Evolutionary conservation across 2,329 filamentous ascomycete species (phyloP), one percentile per base, ranked within the genome.

Genomic region (Leptodontidium sp.): DNA sequence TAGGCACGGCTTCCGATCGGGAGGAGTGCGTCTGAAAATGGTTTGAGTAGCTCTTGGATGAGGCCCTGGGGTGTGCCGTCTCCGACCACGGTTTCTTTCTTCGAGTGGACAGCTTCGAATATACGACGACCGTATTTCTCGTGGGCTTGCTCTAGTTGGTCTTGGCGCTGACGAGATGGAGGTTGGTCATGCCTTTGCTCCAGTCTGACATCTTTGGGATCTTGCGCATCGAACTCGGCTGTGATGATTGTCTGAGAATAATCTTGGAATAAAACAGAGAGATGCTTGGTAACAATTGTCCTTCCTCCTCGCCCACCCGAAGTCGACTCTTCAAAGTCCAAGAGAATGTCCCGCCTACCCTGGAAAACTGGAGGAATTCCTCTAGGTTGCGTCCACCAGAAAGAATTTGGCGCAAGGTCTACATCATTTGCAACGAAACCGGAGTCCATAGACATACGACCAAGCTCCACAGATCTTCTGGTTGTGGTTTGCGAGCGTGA

Each of bases 181-280:
- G 96, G 94, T 1, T 88, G 84, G 76, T 98, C 93, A 76, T 98
- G 95, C 55, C 90, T 89, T 80, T 99, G 96, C 75, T 97, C 92
- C 7, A 98, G 80, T 43, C 88, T 84, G 12, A 90, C 91, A 75
- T 95, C 90, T 1, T 87, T 84, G 2, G 91, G 86, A 77, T 97
- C 90, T 64, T 89, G 87, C 1, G 90, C 84, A 78, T 97, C 92
- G 79, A 91, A 98, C 62, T 86, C 90, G 21, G 90, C 92, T 0
- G 91, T 93, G 76, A 99, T 87, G 72, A 97, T 86, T 0, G 95
- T 98, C 79, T 98, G 96, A 21, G 94, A 98, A 80, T 99, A 99
- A 81, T 99, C 96, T 76, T 94, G 90, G 82, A 93, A 99, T 9
- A 99, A 82, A n/a, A 98, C 84, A 75, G 91, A 96, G 52, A 98